A percentile compares a stretch with the other conserved stretches of the same genome.
Conservation (phyloP, 2,329 filamentous ascomycete genomes). For the Truncatella angustata region DNA sequence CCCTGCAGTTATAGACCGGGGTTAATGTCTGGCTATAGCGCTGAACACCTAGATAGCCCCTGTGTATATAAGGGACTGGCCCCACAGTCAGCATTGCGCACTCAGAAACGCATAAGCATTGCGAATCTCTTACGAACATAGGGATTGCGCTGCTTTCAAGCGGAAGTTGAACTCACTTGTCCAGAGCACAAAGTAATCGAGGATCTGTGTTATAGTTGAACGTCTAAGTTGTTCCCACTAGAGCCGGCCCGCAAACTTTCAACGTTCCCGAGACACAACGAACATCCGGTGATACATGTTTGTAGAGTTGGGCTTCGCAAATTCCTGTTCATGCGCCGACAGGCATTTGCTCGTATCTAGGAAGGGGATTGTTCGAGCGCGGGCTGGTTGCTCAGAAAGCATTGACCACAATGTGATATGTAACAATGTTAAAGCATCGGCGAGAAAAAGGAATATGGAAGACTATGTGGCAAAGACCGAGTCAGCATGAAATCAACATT, state of each 20-base stretch:
- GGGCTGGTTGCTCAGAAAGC: not conserved
- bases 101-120: slow-evolving; percentile 12
- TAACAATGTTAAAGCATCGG: not conserved
- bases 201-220: too few species aligned
- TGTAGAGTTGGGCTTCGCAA: not conserved
- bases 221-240: too few species aligned
- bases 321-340: slow-evolving; percentile 1
- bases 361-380: not conserved
- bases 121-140: not conserved
- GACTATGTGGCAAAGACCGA: not conserved
- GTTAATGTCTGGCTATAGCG: not conserved
- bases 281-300: not conserved
- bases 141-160: too few species aligned
- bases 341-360: not conserved
- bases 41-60: slow-evolving; percentile 15
- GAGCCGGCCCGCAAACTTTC: not conserved
- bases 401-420: not conserved
- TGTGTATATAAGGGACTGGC: slow-evolving; percentile 23
- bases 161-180: too few species aligned
- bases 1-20: not conserved
- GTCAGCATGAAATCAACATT: not conserved
- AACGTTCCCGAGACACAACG: not conserved
- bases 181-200: too few species aligned
- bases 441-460: too few species aligned
- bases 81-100: slow-evolving; percentile 24